phyloP scores from a whole-genome alignment of 768 basidiomycete species.

The Cubamyces sp. region DNA sequence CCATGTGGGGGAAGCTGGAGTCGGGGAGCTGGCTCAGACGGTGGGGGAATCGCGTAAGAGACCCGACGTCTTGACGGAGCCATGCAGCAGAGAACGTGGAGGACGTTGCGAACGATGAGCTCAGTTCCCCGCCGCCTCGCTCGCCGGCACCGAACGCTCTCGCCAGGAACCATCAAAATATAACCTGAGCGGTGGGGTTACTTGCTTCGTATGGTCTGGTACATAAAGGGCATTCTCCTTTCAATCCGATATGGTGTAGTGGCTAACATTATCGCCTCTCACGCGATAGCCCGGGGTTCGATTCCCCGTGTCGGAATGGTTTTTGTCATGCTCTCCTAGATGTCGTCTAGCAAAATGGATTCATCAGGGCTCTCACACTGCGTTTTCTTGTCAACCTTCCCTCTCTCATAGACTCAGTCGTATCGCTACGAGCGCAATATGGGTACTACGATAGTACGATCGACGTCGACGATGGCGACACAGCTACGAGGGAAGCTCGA shows the following conservation, averaged over 20 bases:
- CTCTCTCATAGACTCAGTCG: too few species aligned
- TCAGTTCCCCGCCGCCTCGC: background rate
- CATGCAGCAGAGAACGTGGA: constrained; percentile 21
- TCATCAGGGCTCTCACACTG: too few species aligned
- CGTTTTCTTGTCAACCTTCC: too few species aligned
- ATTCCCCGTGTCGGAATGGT: constrained; percentile 22
- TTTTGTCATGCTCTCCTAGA: background rate
- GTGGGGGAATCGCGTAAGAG: constrained; percentile 86
- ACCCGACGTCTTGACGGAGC: constrained; percentile 65
- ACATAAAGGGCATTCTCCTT: background rate
- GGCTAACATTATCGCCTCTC: constrained; percentile 24
- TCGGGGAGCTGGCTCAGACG: constrained; percentile 60
- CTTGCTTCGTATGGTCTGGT: background rate
- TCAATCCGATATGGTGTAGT: constrained; percentile 20
- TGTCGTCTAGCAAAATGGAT: too few species aligned
- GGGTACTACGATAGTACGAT: too few species aligned
- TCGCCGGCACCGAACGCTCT: background rate
- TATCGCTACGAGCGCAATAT: too few species aligned
- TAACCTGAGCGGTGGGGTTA: too few species aligned
- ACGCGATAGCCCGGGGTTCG: constrained; percentile 25
- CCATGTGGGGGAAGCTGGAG: constrained; percentile 74
- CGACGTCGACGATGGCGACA: too few species aligned
- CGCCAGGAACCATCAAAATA: background rate
- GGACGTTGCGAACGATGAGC: constrained; percentile 9
- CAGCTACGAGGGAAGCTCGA: too few species aligned